A percentile compares a stretch with the other conserved stretches of the same genome.
phyloP scores from a whole-genome alignment of 1,139 yeast genomes.

The Pichia inconspicua region DNA sequence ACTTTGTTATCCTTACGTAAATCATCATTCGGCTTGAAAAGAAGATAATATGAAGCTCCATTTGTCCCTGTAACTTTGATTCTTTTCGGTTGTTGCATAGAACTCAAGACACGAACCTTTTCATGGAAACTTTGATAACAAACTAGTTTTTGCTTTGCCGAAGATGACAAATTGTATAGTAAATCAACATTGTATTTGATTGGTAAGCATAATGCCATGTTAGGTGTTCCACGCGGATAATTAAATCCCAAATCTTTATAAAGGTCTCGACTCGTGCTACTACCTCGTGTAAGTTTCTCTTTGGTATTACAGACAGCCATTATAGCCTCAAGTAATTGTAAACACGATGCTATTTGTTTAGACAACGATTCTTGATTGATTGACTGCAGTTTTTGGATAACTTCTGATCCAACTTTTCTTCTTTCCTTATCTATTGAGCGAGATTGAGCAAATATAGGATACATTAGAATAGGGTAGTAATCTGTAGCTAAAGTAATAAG shows the following conservation, averaged over 20 bases:
- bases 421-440: conserved; percentile 60
- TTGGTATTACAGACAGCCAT: conserved; percentile 22
- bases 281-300: conserved; percentile 9
- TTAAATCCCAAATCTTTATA: conserved; percentile 42
- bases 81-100: conserved; percentile 83
- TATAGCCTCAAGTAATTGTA: conserved; percentile 24
- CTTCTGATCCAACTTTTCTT: conserved; percentile 43
- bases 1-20: conserved; percentile 91
- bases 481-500: conserved; percentile 48
- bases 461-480: conserved; percentile 77
- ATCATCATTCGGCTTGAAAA: conserved; percentile 86
- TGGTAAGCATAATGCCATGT: conserved; percentile 68
- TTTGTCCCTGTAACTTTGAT: conserved; percentile 72
- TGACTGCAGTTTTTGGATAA: conserved; percentile 29
- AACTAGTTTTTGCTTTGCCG: conserved; percentile 29
- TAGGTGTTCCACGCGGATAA: conserved; percentile 40
- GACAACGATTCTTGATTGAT: conserved; percentile 10
- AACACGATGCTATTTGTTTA: conserved; percentile 12
- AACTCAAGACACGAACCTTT: conserved; percentile 59
- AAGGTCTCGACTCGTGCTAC: conserved; percentile 10
- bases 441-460: conserved; percentile 74
- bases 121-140: conserved; percentile 55
- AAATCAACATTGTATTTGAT: conserved; percentile 67
- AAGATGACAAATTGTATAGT: conserved; percentile 34
- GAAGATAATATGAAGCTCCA: conserved; percentile 59